These are phyloP conservation scores for Rachicladosporium sp. DNA, from an alignment of 2,329 filamentous ascomycete species.

Conservation along the genomic window DNA sequence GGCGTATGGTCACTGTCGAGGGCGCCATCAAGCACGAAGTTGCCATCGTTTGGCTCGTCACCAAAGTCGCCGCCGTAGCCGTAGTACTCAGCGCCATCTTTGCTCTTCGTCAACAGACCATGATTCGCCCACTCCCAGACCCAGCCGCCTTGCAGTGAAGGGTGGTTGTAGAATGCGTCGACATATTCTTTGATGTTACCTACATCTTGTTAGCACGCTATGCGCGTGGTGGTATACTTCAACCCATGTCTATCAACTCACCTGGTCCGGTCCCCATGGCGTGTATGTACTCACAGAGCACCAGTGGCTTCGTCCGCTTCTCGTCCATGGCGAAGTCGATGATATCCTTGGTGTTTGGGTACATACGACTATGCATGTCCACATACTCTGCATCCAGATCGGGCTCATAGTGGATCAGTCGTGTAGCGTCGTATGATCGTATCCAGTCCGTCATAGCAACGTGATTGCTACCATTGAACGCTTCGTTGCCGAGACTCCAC, in stretches of 20 bases:
- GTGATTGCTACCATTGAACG: slow-evolving; percentile 59
- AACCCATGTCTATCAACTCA: too few species aligned
- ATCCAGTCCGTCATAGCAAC: slow-evolving; percentile 54
- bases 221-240: too few species aligned
- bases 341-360: slow-evolving; percentile 43
- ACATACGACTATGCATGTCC: slow-evolving; percentile 60
- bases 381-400: slow-evolving; percentile 47
- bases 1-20: slow-evolving; percentile 30
- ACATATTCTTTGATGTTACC: slow-evolving; percentile 58
- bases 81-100: slow-evolving; percentile 27
- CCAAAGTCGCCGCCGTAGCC: slow-evolving; percentile 34
- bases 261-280: slow-evolving; percentile 63
- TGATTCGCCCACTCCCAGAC: slow-evolving; percentile 37
- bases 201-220: too few species aligned
- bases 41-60: slow-evolving; percentile 27
- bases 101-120: slow-evolving; percentile 29
- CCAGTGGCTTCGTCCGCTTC: slow-evolving; percentile 37
- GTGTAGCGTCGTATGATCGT: slow-evolving; percentile 43
- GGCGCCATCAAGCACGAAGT: slow-evolving; percentile 35
- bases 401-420: slow-evolving; percentile 56
- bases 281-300: slow-evolving; percentile 44
- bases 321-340: slow-evolving; percentile 33
- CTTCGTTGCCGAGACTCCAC: slow-evolving; percentile 63
- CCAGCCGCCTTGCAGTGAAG: slow-evolving; percentile 50
- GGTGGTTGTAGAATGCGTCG: slow-evolving; percentile 47